Base-by-base conservation (phyloP, 164 flowering plant species). In the Brasenia schreberi region DNA sequence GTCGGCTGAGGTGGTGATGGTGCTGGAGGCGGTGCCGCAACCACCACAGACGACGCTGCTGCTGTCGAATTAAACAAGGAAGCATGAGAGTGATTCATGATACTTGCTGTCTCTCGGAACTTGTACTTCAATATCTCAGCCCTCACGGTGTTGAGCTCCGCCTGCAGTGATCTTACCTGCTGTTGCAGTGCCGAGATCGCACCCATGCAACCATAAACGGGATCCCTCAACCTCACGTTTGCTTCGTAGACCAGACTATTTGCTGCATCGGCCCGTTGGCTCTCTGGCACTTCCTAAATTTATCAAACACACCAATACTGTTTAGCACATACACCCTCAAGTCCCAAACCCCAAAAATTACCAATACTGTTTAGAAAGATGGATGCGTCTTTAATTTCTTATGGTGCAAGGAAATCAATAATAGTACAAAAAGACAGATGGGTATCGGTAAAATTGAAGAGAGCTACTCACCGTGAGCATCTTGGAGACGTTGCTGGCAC, bases 211-310 rank as follows among this genome's bases (percentile, higher is more conserved):
- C 93, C 93, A 61, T 85, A 85, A 7, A 87, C 93, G 0, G 93
- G 92, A 69, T 87, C 93, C 19, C 85, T 68, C 11, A 85, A 75
- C 5, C 93, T 72, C 0, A 89, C 93, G 69, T 84, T 87, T 0
- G 93, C 90, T 72, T 87, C 92, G 62, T 85, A 87, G 66, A 89
- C 92, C 5, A 87, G 82, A 23, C 89, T 82, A 69, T 77, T 85
- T 65, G 85, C 92, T 2, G 93, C 93, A 67, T 87, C 93, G 66
- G 83, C 90, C 58, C 93, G 74, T 69, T 87, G 93, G 73, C 85
- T 7, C 5, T 11, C 62, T 7, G 75, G 80, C 64, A 83, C 79
- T 74, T 66, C 72, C 86, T 83, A 69, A 65, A 60, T 56, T 56
- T 12, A 56, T 33, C 44, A 59, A 39, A 33, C 39, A 33, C 39